Evolutionary conservation across 2,329 filamentous ascomycete genomes (phyloP), one percentile per base, ranked within the genome.

Genomic region (Polychaeton citri): DNA sequence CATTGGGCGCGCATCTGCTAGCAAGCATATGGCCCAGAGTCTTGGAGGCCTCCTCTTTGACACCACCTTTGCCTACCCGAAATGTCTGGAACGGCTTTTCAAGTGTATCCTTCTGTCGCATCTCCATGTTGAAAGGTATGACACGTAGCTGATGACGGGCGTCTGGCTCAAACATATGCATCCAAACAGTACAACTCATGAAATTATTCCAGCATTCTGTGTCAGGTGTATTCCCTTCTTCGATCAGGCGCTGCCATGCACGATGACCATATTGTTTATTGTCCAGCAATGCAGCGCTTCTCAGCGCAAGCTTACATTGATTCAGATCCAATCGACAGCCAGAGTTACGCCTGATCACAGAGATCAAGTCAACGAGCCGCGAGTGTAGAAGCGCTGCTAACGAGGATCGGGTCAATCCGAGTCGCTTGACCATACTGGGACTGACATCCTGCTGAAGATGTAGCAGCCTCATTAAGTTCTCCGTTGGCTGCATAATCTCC

Each of bases 401-500:
- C 18, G 58, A 47, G 24, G 65, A 41, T 3, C 59, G 53, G 28
- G 53, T 54, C 16, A 64, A 43, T 4, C 59, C 49, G 61, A 68
- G 45, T 54, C 66, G 10, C 13, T 66, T 41, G 12, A 63, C 59
- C 21, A 65, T 50, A 8, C 59, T 57, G 3, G 64, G 52, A 50
- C 79, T 76, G 15, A 73, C 51, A 9, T 67, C 55, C 15, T 57
- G 51, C 35, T 69, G 61, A 13, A 74, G 56, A 16, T 55, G 49
- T 4, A 70, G 58, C 45, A 65, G 62, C 1, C 60, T 59, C 17
- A 59, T 54, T 28, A 73, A 45, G 40, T 71, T 67, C 43, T 68
- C 55, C 17, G 55, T 48, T 0, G 80, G 78, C 38, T 81, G 74
- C 6, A 86, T 55, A 4, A 67, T 63, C 21, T 68, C 66, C 19